Evolutionary conservation across 768 basidiomycete species (phyloP).

Genomic region (Boletus edulis): DNA sequence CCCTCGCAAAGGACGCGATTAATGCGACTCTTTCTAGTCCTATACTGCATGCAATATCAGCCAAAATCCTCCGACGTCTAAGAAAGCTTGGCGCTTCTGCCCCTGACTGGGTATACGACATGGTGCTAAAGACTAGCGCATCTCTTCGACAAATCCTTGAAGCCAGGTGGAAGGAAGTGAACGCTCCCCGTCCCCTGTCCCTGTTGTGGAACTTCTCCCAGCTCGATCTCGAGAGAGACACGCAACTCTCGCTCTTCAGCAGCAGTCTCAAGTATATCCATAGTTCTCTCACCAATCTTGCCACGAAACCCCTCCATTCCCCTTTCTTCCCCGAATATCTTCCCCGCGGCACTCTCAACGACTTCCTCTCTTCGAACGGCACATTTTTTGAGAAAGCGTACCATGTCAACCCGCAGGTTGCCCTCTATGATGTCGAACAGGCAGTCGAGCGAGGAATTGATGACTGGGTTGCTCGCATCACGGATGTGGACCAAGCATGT

Average conservation of each 20-base stretch:
- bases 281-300: neutral
- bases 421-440: constrained; percentile 37
- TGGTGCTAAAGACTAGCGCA: neutral
- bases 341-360: constrained; percentile 3
- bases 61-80: neutral
- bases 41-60: neutral
- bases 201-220: neutral
- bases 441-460: constrained; percentile 31
- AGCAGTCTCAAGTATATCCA: neutral
- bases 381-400: constrained; percentile 8
- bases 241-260: neutral
- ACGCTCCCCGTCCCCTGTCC: neutral
- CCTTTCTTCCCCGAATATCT: constrained; percentile 1
- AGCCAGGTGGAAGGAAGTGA: neutral
- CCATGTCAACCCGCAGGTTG: constrained; percentile 6
- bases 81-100: neutral
- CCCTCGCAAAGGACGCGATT: neutral
- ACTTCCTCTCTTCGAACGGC: constrained; percentile 1
- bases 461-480: constrained; percentile 29
- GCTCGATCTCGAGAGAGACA: neutral
- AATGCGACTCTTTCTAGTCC: neutral
- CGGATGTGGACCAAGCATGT: neutral
- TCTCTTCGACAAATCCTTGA: neutral
- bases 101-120: neutral
- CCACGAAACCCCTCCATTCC: neutral